phyloP scores from a whole-genome alignment of 1,284 basidiomycete genomes.

The Puccinia triticina region DNA sequence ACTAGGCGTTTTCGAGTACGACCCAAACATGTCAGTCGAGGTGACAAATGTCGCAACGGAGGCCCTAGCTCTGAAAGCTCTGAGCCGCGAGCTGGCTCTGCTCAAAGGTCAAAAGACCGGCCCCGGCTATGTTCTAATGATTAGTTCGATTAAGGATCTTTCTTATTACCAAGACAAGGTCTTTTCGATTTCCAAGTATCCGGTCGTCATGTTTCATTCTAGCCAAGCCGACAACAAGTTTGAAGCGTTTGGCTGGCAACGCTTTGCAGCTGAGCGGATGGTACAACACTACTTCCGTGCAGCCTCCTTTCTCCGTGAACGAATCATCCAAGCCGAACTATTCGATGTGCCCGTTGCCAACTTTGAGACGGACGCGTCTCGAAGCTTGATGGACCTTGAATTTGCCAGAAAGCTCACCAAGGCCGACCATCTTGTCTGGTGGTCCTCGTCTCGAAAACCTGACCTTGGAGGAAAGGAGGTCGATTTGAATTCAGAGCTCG shows the following conservation, averaged over 20 bases:
- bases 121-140: slow-evolving; percentile 72
- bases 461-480: slow-evolving; percentile 93
- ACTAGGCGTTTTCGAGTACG: slow-evolving; percentile 69
- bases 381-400: slow-evolving; percentile 84
- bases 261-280: slow-evolving; percentile 69
- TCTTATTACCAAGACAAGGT: slow-evolving; percentile 78
- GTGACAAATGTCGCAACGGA: slow-evolving; percentile 78
- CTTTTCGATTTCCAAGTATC: slow-evolving; percentile 79
- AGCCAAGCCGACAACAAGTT: slow-evolving; percentile 73
- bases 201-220: slow-evolving; percentile 81
- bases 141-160: slow-evolving; percentile 84
- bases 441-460: slow-evolving; percentile 85
- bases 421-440: slow-evolving; percentile 94
- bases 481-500: slow-evolving; percentile 64
- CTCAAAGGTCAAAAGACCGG: slow-evolving; percentile 67
- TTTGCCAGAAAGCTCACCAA: slow-evolving; percentile 82
- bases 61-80: slow-evolving; percentile 76
- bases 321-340: slow-evolving; percentile 80
- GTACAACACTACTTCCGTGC: slow-evolving; percentile 78
- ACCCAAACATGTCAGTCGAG: slow-evolving; percentile 71
- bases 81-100: slow-evolving; percentile 82
- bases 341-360: slow-evolving; percentile 82
- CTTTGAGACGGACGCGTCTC: slow-evolving; percentile 83
- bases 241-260: slow-evolving; percentile 74
- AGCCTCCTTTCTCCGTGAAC: slow-evolving; percentile 78